Conservation (phyloP, 148 eudicot species). For the Nepenthes mirabilis region DNA sequence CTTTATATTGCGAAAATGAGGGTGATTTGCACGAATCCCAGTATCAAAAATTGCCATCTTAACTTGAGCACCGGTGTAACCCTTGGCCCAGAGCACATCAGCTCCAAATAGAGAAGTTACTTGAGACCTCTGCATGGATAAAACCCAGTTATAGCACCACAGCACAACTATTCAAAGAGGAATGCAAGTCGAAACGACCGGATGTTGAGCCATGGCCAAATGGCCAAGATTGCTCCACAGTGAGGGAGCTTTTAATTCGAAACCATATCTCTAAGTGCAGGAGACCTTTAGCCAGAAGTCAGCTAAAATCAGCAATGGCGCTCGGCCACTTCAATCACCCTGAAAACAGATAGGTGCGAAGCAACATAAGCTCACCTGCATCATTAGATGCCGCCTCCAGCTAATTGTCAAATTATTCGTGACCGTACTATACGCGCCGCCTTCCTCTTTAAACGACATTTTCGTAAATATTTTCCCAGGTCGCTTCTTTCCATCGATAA, state of each 20-base stretch:
- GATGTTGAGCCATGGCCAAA: too few relatives aligned
- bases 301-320: too few relatives aligned
- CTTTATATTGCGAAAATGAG: constrained; percentile 96
- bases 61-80: constrained; percentile 88
- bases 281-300: too few relatives aligned
- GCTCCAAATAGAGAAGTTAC: constrained; percentile 92
- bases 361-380: constrained; percentile 28
- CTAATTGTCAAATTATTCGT: constrained; percentile 26
- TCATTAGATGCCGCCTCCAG: constrained; percentile 53
- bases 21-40: constrained; percentile 87
- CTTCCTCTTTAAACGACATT: constrained; percentile 70
- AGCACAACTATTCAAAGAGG: too few relatives aligned
- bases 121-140: constrained; percentile 75
- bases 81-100: constrained; percentile 82
- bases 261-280: too few relatives aligned
- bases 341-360: too few relatives aligned
- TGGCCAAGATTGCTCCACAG: too few relatives aligned
- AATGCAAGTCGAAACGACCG: too few relatives aligned
- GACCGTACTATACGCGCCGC: background rate
- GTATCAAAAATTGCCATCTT: constrained; percentile 98
- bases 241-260: too few relatives aligned
- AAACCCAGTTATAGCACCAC: background rate
- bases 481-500: constrained; percentile 58
- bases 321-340: too few relatives aligned
- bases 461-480: constrained; percentile 88